phyloP scores from a whole-genome alignment of 768 basidiomycete species.

The Tylopilus subfusipes region DNA sequence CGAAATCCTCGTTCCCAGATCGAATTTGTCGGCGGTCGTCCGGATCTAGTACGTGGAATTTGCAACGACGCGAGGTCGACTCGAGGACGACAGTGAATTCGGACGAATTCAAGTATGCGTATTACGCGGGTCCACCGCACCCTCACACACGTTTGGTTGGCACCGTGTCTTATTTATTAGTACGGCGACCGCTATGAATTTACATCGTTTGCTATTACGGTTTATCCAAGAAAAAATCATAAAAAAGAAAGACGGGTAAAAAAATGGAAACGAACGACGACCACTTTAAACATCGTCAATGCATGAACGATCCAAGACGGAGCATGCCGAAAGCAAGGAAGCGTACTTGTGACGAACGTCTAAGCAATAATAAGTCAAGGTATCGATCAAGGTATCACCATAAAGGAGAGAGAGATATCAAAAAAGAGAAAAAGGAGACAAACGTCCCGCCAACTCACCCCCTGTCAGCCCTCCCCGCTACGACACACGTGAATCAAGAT shows the following conservation, averaged over 20 bases:
- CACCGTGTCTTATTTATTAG: neutral
- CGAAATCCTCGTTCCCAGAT: too few species aligned
- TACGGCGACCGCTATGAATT: neutral
- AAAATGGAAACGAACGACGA: neutral
- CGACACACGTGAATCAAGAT: neutral
- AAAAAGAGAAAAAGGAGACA: neutral
- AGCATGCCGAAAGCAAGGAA: neutral
- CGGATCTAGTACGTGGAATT: too few species aligned
- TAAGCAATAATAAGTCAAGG: neutral
- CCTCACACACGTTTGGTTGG: neutral
- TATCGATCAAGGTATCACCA: constrained; percentile 3
- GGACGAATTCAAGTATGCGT: too few species aligned
- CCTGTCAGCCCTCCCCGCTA: neutral
- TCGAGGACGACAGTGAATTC: neutral
- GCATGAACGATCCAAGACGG: neutral
- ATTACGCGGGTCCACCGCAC: too few species aligned
- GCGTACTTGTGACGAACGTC: neutral
- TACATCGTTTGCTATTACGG: neutral
- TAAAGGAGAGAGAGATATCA: neutral
- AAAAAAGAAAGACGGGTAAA: neutral
- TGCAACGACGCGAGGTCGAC: neutral
- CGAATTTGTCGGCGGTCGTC: too few species aligned
- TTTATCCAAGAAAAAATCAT: neutral
- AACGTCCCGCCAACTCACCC: neutral
- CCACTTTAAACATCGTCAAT: neutral